phyloP scores from a whole-genome alignment of 2,329 filamentous ascomycete species.

The Graphilbum ipis-grandicollis region DNA sequence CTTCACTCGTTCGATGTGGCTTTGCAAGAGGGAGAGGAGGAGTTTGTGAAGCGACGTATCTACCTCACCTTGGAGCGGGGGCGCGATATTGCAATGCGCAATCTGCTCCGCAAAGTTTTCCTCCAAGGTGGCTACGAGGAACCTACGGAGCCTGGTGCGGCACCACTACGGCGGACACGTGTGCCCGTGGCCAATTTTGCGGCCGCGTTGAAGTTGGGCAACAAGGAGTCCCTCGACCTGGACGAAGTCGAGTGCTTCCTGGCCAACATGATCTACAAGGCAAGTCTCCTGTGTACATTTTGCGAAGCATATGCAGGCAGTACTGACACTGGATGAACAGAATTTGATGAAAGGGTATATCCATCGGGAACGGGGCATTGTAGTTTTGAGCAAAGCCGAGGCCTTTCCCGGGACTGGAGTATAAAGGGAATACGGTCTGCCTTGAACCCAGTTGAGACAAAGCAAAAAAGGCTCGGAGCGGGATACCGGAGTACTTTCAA shows the following conservation, averaged over 20 bases:
- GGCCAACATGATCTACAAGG: conserved; percentile 98
- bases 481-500: too few species aligned
- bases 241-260: conserved; percentile 94
- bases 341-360: conserved; percentile 98
- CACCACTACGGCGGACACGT: conserved; percentile 52
- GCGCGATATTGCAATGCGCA: conserved; percentile 80
- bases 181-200: conserved; percentile 72
- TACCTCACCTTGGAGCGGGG: conserved; percentile 88
- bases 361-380: conserved; percentile 70
- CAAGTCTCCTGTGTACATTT: too few species aligned
- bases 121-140: conserved; percentile 69
- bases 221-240: conserved; percentile 50
- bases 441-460: too few species aligned
- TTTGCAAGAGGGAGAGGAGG: conserved; percentile 66
- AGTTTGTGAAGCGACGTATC: conserved; percentile 83
- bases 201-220: conserved; percentile 63
- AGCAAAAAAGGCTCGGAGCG: too few species aligned
- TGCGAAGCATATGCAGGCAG: too few species aligned
- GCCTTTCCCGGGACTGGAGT: conserved; percentile 85
- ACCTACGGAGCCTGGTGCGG: conserved; percentile 47
- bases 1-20: conserved; percentile 71
- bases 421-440: conserved; percentile 12
- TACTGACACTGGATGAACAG: conserved; percentile 24
- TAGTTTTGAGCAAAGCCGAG: conserved; percentile 82
- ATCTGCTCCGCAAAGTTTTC: conserved; percentile 84